These are phyloP conservation scores for Chamaecyparis obtusa DNA, from an alignment of 75 land plant genomes.

Conservation along the genomic window DNA sequence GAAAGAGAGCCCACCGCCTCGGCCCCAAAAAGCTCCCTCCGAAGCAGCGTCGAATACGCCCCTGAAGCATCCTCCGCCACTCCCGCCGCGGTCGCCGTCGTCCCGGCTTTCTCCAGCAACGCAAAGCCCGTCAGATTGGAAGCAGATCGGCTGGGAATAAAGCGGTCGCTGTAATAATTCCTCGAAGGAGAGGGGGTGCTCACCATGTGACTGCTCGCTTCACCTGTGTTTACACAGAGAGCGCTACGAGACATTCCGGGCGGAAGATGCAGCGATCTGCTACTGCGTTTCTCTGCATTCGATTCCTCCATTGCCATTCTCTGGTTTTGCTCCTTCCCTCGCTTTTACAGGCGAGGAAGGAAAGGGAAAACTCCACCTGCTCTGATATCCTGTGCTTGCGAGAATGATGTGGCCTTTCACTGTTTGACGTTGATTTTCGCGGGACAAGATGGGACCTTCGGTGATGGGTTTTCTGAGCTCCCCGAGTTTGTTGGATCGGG, in stretches of 20 bases:
- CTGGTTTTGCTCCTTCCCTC: too few relatives aligned
- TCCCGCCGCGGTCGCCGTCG: conserved; percentile 3
- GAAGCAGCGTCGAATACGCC: conserved; percentile 69
- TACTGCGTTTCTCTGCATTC: conserved; percentile 14
- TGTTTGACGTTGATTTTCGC: too few relatives aligned
- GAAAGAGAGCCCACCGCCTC: conserved; percentile 59
- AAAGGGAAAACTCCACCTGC: too few relatives aligned
- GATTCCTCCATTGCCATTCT: background rate
- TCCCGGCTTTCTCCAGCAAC: conserved; percentile 72
- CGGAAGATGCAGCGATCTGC: conserved; percentile 59
- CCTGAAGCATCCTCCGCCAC: conserved; percentile 75
- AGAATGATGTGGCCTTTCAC: too few relatives aligned
- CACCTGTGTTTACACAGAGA: conserved; percentile 14
- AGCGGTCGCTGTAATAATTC: conserved; percentile 81
- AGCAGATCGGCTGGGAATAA: conserved; percentile 91
- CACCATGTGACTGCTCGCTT: conserved; percentile 14
- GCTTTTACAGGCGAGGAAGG: too few relatives aligned
- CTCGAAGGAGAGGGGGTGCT: conserved; percentile 40
- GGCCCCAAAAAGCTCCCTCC: conserved; percentile 77
- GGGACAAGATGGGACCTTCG: too few relatives aligned
- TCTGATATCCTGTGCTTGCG: too few relatives aligned
- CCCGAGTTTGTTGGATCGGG: too few relatives aligned
- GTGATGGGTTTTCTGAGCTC: too few relatives aligned
- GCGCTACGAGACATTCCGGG: conserved; percentile 57
- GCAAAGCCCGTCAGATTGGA: conserved; percentile 79